phyloP scores from a whole-genome alignment of 2,329 filamentous ascomycete genomes.

The Calonectria honghensis region DNA sequence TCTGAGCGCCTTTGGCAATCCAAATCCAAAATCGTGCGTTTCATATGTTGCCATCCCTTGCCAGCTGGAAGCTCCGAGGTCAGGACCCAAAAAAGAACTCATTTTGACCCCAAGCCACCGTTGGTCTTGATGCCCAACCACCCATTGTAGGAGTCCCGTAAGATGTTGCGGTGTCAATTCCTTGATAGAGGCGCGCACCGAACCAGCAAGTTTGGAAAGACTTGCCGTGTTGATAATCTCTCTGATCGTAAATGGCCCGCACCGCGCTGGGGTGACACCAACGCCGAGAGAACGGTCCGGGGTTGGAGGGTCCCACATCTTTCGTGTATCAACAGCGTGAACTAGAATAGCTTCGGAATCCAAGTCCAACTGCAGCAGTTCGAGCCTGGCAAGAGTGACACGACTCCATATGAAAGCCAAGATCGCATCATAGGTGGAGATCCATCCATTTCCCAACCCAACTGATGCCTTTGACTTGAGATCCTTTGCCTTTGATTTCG shows the following conservation, averaged over 20 bases:
- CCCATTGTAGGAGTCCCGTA: conserved; percentile 28
- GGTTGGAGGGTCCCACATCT: conserved; percentile 18
- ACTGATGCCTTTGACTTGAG: conserved; percentile 35
- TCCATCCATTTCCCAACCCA: conserved; percentile 21
- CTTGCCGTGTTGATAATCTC: conserved; percentile 26
- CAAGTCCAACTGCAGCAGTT: conserved; percentile 31
- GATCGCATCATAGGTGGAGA: conserved; percentile 44
- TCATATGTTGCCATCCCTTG: conserved; percentile 39
- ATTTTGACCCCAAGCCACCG: conserved; percentile 32
- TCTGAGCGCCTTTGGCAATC: conserved; percentile 24
- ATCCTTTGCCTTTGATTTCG: conserved; percentile 14
- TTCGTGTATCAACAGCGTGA: conserved; percentile 42
- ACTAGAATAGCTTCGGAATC: conserved; percentile 38
- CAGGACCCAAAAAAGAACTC: conserved; percentile 26
- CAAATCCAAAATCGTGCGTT: conserved; percentile 42
- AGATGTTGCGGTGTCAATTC: conserved; percentile 34
- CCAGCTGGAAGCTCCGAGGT: conserved; percentile 37
- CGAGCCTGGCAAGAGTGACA: conserved; percentile 34
- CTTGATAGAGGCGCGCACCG: conserved; percentile 33
- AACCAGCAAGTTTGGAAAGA: conserved; percentile 10
- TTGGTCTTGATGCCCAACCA: not conserved
- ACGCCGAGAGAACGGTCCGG: conserved; percentile 39
- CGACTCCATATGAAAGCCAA: conserved; percentile 41
- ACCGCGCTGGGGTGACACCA: conserved; percentile 23
- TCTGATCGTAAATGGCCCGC: conserved; percentile 20